Percentiles rank a stretch among this genome's conserved stretches.
Evolutionary conservation across 2,329 filamentous ascomycete species (phyloP).

Genomic region (Colletotrichum neosansevieriae): DNA sequence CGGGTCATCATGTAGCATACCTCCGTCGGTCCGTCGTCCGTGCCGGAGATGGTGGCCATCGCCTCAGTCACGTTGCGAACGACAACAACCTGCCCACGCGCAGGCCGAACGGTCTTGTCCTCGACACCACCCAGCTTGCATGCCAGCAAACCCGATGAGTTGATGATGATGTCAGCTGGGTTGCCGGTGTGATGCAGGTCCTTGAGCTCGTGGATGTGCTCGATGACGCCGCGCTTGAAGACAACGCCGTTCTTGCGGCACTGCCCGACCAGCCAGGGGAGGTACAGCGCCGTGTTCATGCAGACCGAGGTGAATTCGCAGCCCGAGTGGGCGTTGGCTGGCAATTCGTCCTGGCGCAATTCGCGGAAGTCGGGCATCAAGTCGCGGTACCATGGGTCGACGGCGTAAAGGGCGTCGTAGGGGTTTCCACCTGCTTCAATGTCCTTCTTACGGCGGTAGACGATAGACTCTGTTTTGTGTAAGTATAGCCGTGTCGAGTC

Average conservation of each 20-base stretch:
- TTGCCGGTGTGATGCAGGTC: constrained; percentile 68
- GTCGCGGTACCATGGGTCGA: constrained; percentile 80
- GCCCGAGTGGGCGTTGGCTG: constrained; percentile 67
- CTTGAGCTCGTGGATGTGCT: constrained; percentile 72
- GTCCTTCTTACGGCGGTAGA: constrained; percentile 70
- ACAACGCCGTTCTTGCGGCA: constrained; percentile 71
- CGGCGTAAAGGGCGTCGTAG: constrained; percentile 74
- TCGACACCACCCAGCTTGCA: constrained; percentile 75
- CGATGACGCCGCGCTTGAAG: constrained; percentile 63
- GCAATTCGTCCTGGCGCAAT: constrained; percentile 69
- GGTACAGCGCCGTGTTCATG: constrained; percentile 80
- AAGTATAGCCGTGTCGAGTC: constrained; percentile 54
- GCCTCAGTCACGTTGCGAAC: constrained; percentile 81
- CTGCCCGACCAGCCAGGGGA: constrained; percentile 77
- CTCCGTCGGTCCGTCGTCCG: constrained; percentile 80
- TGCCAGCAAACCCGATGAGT: constrained; percentile 77
- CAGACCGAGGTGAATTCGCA: constrained; percentile 76
- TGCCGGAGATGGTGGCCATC: constrained; percentile 79
- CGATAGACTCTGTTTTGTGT: constrained; percentile 51
- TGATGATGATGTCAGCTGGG: constrained; percentile 73
- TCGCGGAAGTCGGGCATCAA: constrained; percentile 78
- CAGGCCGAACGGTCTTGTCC: constrained; percentile 73
- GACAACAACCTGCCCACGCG: constrained; percentile 79
- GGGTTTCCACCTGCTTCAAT: constrained; percentile 67
- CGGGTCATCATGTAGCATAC: constrained; percentile 85